Base-by-base conservation (phyloP, 2,329 filamentous ascomycete genomes). In the Colletotrichum sp. region DNA sequence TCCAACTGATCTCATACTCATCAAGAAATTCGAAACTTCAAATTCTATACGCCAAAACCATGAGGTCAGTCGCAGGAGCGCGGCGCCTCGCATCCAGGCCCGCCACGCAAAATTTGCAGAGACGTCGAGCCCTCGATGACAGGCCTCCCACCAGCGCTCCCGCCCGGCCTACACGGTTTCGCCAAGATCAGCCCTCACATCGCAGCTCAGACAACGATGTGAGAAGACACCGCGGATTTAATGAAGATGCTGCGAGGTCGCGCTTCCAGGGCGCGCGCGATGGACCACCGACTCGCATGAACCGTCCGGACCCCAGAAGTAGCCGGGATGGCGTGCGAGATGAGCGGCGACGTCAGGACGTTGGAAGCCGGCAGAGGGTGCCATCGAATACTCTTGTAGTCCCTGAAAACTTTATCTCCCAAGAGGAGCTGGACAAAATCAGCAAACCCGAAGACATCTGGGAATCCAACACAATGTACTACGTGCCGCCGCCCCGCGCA, bases 381-480 rank as follows among this genome's bases (percentile, higher is more conserved):
- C 12, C n/a, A 24, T 52, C 43, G n/a, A 21, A 1, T 52, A 8
- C 43, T 13, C n/a, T 13, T 24, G 43, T 13, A 52, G 43, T 52
- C 43, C 43, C 43, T 13, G 43, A 52, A 0, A 52, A 21, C 12
- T 52, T 52, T 13, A 0, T 75, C 8, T 34, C 73, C 21, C 16
- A 58, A 16, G 70, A 73, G 15, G 70, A 75, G 13, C n/a, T 55
- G 34, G 64, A 64, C 18, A 75, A 75, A 21, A 68, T 75, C 28
- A 34, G 38, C 56, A 75, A 32, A 7, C 8, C 36, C 16, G 28
- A 66, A 6, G 60, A 66, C 24, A n/a, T 76, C 21, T 75, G 65
- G 58, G 34, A 70, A 12, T 61, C 74, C 4, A 75, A 66, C 15
- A 70, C 71, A 3, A 34, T 76, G 34, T 76, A 55, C 55, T 76